These are phyloP conservation scores for Malassezia cuniculi DNA, from an alignment of 1,284 basidiomycete species.

Conservation along the genomic window DNA sequence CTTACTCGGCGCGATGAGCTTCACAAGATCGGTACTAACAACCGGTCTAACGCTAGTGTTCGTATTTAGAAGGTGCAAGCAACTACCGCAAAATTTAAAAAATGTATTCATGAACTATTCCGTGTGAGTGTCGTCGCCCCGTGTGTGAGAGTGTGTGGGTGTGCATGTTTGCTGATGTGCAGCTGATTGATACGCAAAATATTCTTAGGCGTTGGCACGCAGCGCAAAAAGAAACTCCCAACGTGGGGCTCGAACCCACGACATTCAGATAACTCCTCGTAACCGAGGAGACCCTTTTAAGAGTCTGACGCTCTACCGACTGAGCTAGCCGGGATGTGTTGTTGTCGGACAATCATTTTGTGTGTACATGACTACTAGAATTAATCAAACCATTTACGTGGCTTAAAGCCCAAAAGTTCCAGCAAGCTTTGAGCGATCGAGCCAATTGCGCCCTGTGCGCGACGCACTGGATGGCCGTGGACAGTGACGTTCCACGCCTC, in stretches of 20 bases:
- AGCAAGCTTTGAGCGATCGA: slow-evolving; percentile 34
- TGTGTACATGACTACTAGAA: not conserved
- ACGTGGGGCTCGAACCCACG: slow-evolving; percentile 44
- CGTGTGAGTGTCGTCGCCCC: no score
- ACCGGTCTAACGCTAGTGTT: slow-evolving; percentile 52
- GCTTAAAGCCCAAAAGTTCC: slow-evolving; percentile 38
- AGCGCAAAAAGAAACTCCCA: slow-evolving; percentile 27
- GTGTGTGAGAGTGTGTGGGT: no score
- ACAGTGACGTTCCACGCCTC: slow-evolving; percentile 51
- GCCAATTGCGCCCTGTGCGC: slow-evolving; percentile 33
- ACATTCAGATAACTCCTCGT: slow-evolving; percentile 33
- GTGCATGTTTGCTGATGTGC: no score
- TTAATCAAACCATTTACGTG: slow-evolving; percentile 20
- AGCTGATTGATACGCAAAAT: no score
- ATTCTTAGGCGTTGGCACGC: no score
- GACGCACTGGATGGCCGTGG: slow-evolving; percentile 33
- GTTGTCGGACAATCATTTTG: not conserved
- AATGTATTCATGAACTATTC: no score
- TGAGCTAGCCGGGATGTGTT: slow-evolving; percentile 44
- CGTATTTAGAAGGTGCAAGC: slow-evolving; percentile 32
- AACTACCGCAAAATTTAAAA: no score
- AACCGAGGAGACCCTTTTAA: slow-evolving; percentile 21
- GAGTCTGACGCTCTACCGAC: slow-evolving; percentile 46
- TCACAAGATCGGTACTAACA: slow-evolving; percentile 63
- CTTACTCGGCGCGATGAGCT: slow-evolving; percentile 46